Evolutionary conservation across 768 basidiomycete genomes (phyloP).

Genomic region (Fomitopsis serialis): DNA sequence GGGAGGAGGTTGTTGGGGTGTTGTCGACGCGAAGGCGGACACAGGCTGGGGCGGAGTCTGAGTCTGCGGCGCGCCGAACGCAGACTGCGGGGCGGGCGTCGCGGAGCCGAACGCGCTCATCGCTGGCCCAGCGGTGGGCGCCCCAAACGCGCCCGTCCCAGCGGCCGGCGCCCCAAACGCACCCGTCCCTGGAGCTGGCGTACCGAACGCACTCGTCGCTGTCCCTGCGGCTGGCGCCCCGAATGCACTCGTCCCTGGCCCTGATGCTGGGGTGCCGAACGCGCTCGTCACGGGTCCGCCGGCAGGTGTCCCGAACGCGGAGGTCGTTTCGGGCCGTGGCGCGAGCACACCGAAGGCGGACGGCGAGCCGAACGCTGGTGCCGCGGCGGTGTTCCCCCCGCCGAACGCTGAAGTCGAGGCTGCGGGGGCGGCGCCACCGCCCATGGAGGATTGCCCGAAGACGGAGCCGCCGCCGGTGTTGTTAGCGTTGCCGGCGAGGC

Average conservation of each 20-base stretch:
- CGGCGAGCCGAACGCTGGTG: conserved; percentile 12
- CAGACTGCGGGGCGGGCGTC: neutral
- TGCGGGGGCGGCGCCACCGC: conserved; percentile 12
- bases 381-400: conserved; percentile 5
- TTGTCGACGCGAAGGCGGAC: conserved; percentile 16
- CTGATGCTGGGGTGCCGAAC: neutral
- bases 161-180: conserved; percentile 30
- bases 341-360: conserved; percentile 17
- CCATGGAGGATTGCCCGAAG: conserved; percentile 19
- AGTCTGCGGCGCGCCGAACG: conserved; percentile 8
- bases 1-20: conserved; percentile 10
- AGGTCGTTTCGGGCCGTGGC: neutral
- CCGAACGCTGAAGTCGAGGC: conserved; percentile 10
- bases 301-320: conserved; percentile 7
- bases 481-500: conserved; percentile 12
- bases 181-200: conserved; percentile 26
- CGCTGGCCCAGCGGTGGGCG: conserved; percentile 8
- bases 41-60: too few species aligned
- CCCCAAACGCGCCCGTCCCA: conserved; percentile 20
- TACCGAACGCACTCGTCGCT: conserved; percentile 1
- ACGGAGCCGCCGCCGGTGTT: conserved; percentile 14
- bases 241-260: conserved; percentile 4
- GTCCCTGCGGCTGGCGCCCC: neutral
- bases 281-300: neutral
- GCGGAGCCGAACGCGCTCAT: conserved; percentile 19